These are phyloP conservation scores for Arthonia radiata DNA, from an alignment of 495 filamentous ascomycete genomes.

Conservation along the genomic window DNA sequence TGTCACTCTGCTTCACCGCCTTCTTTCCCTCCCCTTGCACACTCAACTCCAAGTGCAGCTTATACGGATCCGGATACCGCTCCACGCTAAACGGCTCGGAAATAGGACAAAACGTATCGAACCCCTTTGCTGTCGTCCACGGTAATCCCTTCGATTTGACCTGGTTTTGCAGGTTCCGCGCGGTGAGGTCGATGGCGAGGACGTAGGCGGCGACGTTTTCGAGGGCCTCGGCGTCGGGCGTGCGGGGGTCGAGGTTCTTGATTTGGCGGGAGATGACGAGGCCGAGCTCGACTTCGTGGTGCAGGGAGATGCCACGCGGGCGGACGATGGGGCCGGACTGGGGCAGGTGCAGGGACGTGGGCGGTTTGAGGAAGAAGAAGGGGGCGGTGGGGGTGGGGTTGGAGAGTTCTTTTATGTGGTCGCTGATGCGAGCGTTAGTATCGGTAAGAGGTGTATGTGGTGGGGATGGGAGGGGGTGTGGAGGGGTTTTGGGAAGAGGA, in stretches of 20 bases:
- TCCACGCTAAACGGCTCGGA: conserved; percentile 51
- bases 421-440: conserved; percentile 38
- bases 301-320: conserved; percentile 56
- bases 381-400: conserved; percentile 66
- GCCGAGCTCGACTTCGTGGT: conserved; percentile 90
- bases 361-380: conserved; percentile 96
- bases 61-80: conserved; percentile 62
- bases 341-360: conserved; percentile 57
- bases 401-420: conserved; percentile 84
- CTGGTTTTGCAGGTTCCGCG: conserved; percentile 76
- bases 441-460: not conserved
- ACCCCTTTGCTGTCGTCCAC: conserved; percentile 88
- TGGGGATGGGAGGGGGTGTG: not conserved
- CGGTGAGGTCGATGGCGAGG: conserved; percentile 81
- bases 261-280: conserved; percentile 60
- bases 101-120: conserved; percentile 87
- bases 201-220: conserved; percentile 39
- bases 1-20: conserved; percentile 54
- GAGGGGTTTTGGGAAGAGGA: not conserved
- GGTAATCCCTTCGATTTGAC: conserved; percentile 94
- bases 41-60: conserved; percentile 56
- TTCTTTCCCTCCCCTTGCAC: conserved; percentile 56
- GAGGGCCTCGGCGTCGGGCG: conserved; percentile 28
- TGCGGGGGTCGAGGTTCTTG: conserved; percentile 43
- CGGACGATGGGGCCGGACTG: conserved; percentile 57